Conservation (phyloP, 805 yeast species). For the Wickerhamomyces kurtzmanii region DNA sequence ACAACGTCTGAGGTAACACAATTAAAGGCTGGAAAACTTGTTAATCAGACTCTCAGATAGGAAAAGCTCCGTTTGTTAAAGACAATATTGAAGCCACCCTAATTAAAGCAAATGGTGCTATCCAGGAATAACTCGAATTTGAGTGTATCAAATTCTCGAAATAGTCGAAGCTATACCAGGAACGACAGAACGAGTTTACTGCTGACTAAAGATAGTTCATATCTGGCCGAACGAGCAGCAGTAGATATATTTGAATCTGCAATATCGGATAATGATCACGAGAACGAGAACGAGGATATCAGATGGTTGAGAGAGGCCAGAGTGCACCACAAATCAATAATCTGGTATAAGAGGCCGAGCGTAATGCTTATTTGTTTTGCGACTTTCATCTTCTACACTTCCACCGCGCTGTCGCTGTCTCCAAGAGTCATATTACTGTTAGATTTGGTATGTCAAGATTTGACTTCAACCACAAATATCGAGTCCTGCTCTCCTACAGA, state of each 20-base stretch:
- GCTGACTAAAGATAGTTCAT: too few relatives aligned
- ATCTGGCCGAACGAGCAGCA: too few relatives aligned
- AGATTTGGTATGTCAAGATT: constrained; percentile 20
- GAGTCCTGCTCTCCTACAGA: constrained; percentile 24
- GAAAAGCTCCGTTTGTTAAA: too few relatives aligned
- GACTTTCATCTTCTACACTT: constrained; percentile 31
- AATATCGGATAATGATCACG: constrained; percentile 24
- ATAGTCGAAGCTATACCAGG: too few relatives aligned
- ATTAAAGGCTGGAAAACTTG: too few relatives aligned
- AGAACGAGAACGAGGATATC: constrained; percentile 27
- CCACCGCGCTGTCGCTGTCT: constrained; percentile 27
- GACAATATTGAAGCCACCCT: too few relatives aligned
- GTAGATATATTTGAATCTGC: constrained; percentile 31
- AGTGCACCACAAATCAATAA: constrained; percentile 26
- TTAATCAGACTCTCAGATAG: too few relatives aligned
- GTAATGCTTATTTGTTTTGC: constrained; percentile 35
- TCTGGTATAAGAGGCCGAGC: constrained; percentile 53
- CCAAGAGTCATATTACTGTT: constrained; percentile 25
- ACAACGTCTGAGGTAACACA: too few relatives aligned
- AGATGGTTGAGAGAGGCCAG: constrained; percentile 43
- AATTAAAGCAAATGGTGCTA: too few relatives aligned
- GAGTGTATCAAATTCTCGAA: too few relatives aligned
- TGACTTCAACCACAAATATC: constrained; percentile 6
- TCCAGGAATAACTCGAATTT: too few relatives aligned
- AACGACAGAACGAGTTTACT: too few relatives aligned